Percentiles rank a stretch among this genome's conserved stretches.
phyloP scores from a whole-genome alignment of 1,139 yeast species.

The Blastobotrys aristatus region DNA sequence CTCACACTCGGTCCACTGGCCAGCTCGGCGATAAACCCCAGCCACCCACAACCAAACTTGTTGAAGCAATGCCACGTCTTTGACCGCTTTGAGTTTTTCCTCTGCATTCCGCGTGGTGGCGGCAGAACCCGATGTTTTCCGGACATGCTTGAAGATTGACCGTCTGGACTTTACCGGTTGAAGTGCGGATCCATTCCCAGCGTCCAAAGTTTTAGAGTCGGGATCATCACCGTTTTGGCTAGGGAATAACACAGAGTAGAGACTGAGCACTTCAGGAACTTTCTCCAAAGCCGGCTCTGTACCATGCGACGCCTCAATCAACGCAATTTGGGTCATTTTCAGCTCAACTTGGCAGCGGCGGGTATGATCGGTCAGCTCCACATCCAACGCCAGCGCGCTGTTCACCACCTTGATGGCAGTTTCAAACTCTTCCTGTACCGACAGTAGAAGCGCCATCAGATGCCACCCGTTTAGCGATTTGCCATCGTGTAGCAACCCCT shows the following conservation, averaged over 20 bases:
- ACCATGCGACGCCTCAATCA: slow-evolving; percentile 62
- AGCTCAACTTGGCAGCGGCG: slow-evolving; percentile 53
- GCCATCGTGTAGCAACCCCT: slow-evolving; percentile 38
- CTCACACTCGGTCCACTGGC: slow-evolving; percentile 56
- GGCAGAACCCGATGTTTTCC: not conserved
- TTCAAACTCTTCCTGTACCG: slow-evolving; percentile 48
- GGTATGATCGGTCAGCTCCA: slow-evolving; percentile 11
- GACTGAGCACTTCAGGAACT: slow-evolving; percentile 59
- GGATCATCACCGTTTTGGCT: not conserved
- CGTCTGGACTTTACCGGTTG: slow-evolving; percentile 3
- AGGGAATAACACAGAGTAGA: slow-evolving; percentile 52
- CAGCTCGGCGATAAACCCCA: slow-evolving; percentile 55
- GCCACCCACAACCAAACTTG: slow-evolving; percentile 74
- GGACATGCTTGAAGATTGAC: not conserved
- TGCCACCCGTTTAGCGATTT: slow-evolving; percentile 48
- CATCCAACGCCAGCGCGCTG: slow-evolving; percentile 34
- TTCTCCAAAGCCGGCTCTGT: slow-evolving; percentile 56
- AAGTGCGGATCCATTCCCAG: not conserved
- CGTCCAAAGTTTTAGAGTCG: not conserved
- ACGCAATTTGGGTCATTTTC: slow-evolving; percentile 69
- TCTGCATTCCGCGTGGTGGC: not conserved
- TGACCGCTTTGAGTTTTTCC: slow-evolving; percentile 10
- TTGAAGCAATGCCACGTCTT: slow-evolving; percentile 42
- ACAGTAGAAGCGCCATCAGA: slow-evolving; percentile 46
- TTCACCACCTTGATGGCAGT: slow-evolving; percentile 42